phyloP scores from a whole-genome alignment of 805 yeast species.

The Diddensiella transvaalensis region DNA sequence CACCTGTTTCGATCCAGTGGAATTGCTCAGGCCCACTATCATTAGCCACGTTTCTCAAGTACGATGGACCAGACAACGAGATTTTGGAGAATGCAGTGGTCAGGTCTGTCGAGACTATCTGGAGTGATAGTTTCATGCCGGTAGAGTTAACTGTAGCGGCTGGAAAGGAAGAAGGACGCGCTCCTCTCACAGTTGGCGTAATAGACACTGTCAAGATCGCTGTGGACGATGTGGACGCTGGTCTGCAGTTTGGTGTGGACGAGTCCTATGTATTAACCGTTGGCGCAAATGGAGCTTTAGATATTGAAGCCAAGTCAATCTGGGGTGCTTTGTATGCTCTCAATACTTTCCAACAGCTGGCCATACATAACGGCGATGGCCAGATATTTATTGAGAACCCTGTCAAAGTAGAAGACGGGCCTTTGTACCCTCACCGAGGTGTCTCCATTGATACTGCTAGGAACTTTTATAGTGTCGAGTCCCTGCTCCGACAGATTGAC shows the following conservation, averaged over 20 bases:
- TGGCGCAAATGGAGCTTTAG: conserved; percentile 3
- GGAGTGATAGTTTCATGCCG: not conserved
- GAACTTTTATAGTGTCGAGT: conserved; percentile 33
- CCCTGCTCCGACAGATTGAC: conserved; percentile 37
- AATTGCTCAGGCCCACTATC: not conserved
- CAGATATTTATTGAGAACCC: conserved; percentile 32
- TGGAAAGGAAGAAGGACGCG: not conserved
- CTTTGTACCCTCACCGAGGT: conserved; percentile 38
- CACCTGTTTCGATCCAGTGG: conserved; percentile 7
- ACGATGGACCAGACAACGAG: conserved; percentile 2
- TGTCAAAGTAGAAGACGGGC: conserved; percentile 35
- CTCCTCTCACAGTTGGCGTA: not conserved
- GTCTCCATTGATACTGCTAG: conserved; percentile 39
- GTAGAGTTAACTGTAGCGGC: not conserved
- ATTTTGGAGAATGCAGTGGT: not conserved
- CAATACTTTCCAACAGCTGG: conserved; percentile 39
- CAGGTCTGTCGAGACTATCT: not conserved
- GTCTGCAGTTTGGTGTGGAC: conserved; percentile 37
- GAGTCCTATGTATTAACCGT: conserved; percentile 35
- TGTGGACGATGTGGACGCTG: conserved; percentile 27
- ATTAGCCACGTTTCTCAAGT: not conserved
- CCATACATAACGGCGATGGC: conserved; percentile 27
- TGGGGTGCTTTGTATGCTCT: conserved; percentile 43
- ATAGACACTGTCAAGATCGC: conserved; percentile 9
- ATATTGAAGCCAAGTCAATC: conserved; percentile 32